A percentile compares a stretch with the other conserved stretches of the same genome.
Conservation (phyloP, 2,329 filamentous ascomycete species). For the Acrocalymma vagum region DNA sequence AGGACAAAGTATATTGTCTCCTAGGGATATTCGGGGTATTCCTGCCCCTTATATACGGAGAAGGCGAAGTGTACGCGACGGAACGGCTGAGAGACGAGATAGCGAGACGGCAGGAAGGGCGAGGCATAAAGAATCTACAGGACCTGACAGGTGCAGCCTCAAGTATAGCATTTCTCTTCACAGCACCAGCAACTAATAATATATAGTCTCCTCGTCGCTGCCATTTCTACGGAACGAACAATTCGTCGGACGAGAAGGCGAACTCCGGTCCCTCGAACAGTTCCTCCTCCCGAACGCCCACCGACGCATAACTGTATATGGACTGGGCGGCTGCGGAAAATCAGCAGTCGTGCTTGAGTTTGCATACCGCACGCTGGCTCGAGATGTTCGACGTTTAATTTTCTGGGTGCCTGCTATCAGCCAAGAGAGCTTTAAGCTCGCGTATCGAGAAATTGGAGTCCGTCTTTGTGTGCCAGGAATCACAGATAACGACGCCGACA, state of each 20-base stretch:
- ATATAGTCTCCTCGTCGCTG: constrained; percentile 1
- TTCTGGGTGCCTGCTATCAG: constrained; percentile 11
- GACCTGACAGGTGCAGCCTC: neutral
- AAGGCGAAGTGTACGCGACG: neutral
- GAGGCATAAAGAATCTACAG: neutral
- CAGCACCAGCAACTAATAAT: neutral
- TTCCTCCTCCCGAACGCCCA: constrained; percentile 1
- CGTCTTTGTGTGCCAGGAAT: constrained; percentile 4
- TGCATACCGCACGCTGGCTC: constrained; percentile 44
- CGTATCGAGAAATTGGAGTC: constrained; percentile 2
- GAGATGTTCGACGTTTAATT: constrained; percentile 14
- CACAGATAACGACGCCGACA: constrained; percentile 37
- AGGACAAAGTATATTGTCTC: constrained; percentile 24
- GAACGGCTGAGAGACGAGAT: constrained; percentile 1
- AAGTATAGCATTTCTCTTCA: neutral
- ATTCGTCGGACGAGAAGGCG: constrained; percentile 1
- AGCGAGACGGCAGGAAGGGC: neutral
- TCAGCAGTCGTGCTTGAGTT: constrained; percentile 32
- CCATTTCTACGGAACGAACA: constrained; percentile 2
- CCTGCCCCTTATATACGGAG: constrained; percentile 6
- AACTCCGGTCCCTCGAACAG: neutral
- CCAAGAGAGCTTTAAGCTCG: constrained; percentile 24
- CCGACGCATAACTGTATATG: constrained; percentile 2
- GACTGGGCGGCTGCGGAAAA: constrained; percentile 7
- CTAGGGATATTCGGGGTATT: constrained; percentile 22